Conservation (phyloP, 225 moss, liverwort and hornwort species). For the Pseudoscleropodium purum region DNA sequence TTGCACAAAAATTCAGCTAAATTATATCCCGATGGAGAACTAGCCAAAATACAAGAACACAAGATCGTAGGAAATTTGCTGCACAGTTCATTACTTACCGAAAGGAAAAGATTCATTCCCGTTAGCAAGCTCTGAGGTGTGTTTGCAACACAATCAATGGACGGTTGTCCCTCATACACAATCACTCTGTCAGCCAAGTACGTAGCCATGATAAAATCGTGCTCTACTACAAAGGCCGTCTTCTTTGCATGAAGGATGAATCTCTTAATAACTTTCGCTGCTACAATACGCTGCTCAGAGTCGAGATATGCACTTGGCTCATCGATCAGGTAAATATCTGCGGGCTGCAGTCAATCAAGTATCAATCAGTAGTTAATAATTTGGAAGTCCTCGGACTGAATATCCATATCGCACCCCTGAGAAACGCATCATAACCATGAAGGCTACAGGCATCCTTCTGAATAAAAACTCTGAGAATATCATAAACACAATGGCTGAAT, state of each 20-base stretch:
- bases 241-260: conserved; percentile 97
- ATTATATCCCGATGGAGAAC: background rate
- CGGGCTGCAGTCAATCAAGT: conserved; percentile 50
- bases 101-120: conserved; percentile 97
- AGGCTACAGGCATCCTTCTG: background rate
- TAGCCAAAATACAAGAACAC: background rate
- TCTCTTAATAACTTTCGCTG: conserved; percentile 91
- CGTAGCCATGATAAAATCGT: conserved; percentile 98
- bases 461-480: background rate
- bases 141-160: conserved; percentile 85
- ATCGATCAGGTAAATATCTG: conserved; percentile 92
- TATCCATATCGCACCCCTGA: background rate
- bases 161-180: conserved; percentile 89
- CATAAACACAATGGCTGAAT: background rate
- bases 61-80: background rate
- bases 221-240: conserved; percentile 97
- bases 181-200: conserved; percentile 95
- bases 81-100: conserved; percentile 37
- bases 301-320: conserved; percentile 97
- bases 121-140: conserved; percentile 96
- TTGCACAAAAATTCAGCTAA: background rate
- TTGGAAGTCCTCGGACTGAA: background rate
- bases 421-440: background rate
- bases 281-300: conserved; percentile 97
- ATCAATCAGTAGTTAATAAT: background rate